Evolutionary conservation across 306 rosid species (phyloP).

Genomic region (Medicago ruthenica): DNA sequence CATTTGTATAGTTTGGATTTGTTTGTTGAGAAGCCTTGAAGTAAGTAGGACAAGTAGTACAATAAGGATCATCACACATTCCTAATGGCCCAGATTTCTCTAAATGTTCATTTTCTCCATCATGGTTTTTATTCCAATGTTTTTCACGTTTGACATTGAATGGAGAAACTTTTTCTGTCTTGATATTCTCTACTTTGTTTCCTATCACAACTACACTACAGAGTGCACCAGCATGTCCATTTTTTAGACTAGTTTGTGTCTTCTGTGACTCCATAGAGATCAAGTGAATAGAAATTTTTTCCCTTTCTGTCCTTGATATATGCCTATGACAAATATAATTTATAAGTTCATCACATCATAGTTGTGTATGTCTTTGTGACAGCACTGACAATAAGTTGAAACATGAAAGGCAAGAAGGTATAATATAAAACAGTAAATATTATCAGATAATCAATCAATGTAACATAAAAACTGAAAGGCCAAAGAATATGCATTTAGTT

Average conservation of each 20-base stretch:
- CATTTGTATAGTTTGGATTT: slow-evolving; percentile 40
- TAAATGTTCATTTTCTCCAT: slow-evolving; percentile 65
- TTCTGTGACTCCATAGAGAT: slow-evolving; percentile 53
- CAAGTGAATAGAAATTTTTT: slow-evolving; percentile 60
- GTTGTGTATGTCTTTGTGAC: too few relatives aligned
- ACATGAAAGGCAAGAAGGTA: too few relatives aligned
- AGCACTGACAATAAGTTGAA: background rate
- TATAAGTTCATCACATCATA: too few relatives aligned
- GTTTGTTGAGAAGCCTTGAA: slow-evolving; percentile 54
- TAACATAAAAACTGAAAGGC: background rate
- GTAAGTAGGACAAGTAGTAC: slow-evolving; percentile 84
- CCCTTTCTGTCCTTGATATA: slow-evolving; percentile 59
- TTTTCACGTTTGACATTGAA: slow-evolving; percentile 8
- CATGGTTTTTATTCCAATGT: slow-evolving; percentile 48
- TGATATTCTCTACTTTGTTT: slow-evolving; percentile 45
- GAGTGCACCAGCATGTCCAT: slow-evolving; percentile 74
- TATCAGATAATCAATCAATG: too few relatives aligned
- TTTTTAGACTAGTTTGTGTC: slow-evolving; percentile 47
- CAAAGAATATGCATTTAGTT: background rate
- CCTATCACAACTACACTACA: slow-evolving; percentile 39
- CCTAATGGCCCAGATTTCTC: slow-evolving; percentile 86
- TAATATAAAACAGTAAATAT: too few relatives aligned
- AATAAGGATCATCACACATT: slow-evolving; percentile 89
- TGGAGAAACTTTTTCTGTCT: slow-evolving; percentile 50
- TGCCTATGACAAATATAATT: slow-evolving; percentile 46